A percentile compares a stretch with the other conserved stretches of the same genome.
Evolutionary conservation across 192 early-diverging fungal genomes (phyloP).

Genomic region (Oehlia diaphana): DNA sequence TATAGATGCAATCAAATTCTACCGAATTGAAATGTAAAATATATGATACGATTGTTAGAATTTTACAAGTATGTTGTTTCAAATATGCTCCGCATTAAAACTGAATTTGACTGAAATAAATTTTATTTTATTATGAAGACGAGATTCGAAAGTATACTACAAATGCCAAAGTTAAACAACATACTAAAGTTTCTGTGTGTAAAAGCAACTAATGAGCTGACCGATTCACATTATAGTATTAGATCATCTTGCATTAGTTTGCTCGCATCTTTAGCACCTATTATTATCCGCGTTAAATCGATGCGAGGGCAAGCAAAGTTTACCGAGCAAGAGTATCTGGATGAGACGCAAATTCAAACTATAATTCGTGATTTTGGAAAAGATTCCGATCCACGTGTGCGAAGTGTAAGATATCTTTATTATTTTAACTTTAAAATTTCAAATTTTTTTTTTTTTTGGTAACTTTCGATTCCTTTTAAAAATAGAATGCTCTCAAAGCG

Average conservation of each 20-base stretch:
- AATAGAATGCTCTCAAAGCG: constrained; percentile 48
- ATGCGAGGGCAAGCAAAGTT: neutral
- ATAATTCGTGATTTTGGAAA: constrained; percentile 50
- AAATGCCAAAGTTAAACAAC: constrained; percentile 29
- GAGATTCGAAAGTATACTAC: neutral
- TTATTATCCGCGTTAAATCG: constrained; percentile 26
- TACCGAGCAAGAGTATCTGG: constrained; percentile 23
- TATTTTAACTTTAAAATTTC: neutral
- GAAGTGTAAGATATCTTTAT: constrained; percentile 41
- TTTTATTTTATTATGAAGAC: neutral
- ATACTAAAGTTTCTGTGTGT: constrained; percentile 38
- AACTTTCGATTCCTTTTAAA: neutral
- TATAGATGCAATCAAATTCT: constrained; percentile 40
- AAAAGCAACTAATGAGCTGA: constrained; percentile 40
- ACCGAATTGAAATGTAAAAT: constrained; percentile 33
- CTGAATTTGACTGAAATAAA: constrained; percentile 1
- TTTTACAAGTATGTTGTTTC: constrained; percentile 24
- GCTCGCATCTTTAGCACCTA: constrained; percentile 43
- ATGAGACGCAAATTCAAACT: constrained; percentile 44
- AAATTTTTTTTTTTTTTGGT: neutral
- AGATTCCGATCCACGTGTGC: constrained; percentile 52
- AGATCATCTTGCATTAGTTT: constrained; percentile 46
- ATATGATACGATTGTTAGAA: constrained; percentile 23
- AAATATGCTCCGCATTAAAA: neutral
- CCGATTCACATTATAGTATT: constrained; percentile 50